Evolutionary conservation across 2,329 filamentous ascomycete genomes (phyloP), one percentile per base, ranked within the genome.

Genomic region (Helminthosporium solani): DNA sequence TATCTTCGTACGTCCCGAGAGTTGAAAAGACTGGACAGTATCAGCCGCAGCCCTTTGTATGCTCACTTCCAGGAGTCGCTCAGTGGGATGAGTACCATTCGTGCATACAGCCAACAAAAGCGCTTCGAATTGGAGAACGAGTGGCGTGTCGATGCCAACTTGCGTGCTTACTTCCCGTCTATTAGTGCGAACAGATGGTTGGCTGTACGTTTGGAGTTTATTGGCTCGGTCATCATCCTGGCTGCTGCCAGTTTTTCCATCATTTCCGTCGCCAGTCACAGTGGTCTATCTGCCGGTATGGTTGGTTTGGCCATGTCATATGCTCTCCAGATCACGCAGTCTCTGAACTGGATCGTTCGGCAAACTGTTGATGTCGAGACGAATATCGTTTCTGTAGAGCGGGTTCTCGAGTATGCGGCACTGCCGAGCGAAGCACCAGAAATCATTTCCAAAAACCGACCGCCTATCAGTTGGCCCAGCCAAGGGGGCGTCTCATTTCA

Each of bases 321-420:
- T 73, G 94, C 91, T 31, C 80, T 99, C 53, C 90, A 96, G 74
- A 97, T 99, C 65, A 99, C 94, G 1, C 88, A 92, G 57, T 96
- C 91, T 28, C 81, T 99, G 63, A 99, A 97, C 76, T 99, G 94
- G 94, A 96, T 99, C 64, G 94, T 99, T 41, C 85, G 95, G 48
- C 94, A 99, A 73, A 96, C 91, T 0, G 94, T 99, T 27, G 95
- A 99, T 72, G 94, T 99, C n/a, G 95, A 99, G 78, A 97, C 92
- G n/a, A 99, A 99, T 72, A 99, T 99, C 64, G 92, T 99, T 36
- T 96, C 92, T 8, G 94, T 99, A 30, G 94, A 99, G 78, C 87
- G 94, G 64, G 91, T 99, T 38, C 84, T 99, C 40, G 95, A 99
- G 72, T 99, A 99, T 73, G 89, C 92, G 47, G 81, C 82, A 40